These are phyloP conservation scores for Brettanomyces naardenensis DNA, from an alignment of 805 yeast species.

Conservation along the genomic window DNA sequence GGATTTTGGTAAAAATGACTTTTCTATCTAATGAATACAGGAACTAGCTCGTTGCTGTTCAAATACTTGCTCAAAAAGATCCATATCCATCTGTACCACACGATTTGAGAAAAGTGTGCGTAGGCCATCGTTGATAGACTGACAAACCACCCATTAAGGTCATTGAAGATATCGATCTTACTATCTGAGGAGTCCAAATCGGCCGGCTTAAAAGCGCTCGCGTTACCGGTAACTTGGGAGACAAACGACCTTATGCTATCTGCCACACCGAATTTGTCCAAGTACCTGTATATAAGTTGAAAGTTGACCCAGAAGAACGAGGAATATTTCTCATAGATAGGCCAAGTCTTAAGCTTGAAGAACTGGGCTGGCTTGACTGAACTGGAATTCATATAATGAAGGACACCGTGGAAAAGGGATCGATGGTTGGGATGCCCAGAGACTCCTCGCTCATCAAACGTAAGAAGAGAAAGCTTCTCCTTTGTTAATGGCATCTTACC, in stretches of 20 bases:
- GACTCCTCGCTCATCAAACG: conserved; percentile 80
- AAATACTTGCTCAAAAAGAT: conserved; percentile 67
- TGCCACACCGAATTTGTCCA: conserved; percentile 2
- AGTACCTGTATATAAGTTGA: conserved; percentile 23
- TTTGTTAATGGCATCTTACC: conserved; percentile 10
- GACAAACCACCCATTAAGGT: conserved; percentile 32
- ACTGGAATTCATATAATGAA: conserved; percentile 5
- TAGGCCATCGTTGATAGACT: conserved; percentile 64
- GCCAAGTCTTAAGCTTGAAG: conserved; percentile 26
- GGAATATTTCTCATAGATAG: conserved; percentile 37
- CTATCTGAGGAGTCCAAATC: too few species aligned
- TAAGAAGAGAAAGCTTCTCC: conserved; percentile 39
- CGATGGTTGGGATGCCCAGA: conserved; percentile 86
- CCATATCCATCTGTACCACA: conserved; percentile 94
- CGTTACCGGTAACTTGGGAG: neutral
- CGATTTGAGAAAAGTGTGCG: conserved; percentile 87
- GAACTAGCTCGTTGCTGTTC: conserved; percentile 59
- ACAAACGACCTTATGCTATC: neutral
- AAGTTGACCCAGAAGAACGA: conserved; percentile 34
- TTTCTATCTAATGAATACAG: conserved; percentile 1
- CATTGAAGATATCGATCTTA: conserved; percentile 32
- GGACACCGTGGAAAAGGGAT: conserved; percentile 45
- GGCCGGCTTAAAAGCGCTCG: neutral
- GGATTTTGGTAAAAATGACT: conserved; percentile 18
- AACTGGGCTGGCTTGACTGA: conserved; percentile 6